Percentiles rank a stretch among this genome's conserved stretches.
Evolutionary conservation across 805 yeast genomes (phyloP).

Genomic region (Maudiozyma saulgeensis): DNA sequence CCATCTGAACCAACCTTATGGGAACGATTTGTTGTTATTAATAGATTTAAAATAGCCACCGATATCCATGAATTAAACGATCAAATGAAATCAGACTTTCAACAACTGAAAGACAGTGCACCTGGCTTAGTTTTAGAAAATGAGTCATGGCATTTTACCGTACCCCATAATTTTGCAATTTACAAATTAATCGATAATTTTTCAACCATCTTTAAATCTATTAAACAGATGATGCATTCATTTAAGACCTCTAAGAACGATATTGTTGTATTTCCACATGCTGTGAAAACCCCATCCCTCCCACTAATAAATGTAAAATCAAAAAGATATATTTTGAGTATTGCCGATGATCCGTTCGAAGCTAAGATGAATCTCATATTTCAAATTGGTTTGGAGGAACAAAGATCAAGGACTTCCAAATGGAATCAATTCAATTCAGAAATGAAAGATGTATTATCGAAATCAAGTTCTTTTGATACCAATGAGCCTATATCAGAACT

Average conservation of each 20-base stretch:
- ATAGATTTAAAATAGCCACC: conserved; percentile 24
- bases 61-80: conserved; percentile 26
- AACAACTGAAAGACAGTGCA: conserved; percentile 7
- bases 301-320: conserved; percentile 52
- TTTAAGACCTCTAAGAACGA: conserved; percentile 35
- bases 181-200: conserved; percentile 75
- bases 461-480: background rate
- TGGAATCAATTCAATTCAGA: conserved; percentile 30
- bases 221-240: conserved; percentile 49
- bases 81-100: conserved; percentile 11
- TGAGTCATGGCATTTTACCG: conserved; percentile 39
- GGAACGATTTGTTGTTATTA: conserved; percentile 39
- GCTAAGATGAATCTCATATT: conserved; percentile 54
- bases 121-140: conserved; percentile 34
- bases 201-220: conserved; percentile 55
- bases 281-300: conserved; percentile 35
- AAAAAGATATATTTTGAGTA: conserved; percentile 45
- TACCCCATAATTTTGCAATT: conserved; percentile 69
- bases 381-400: conserved; percentile 60
- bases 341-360: conserved; percentile 90
- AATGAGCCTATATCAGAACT: conserved; percentile 5
- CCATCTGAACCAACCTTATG: conserved; percentile 39
- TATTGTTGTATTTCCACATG: conserved; percentile 32
- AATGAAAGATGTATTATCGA: conserved; percentile 9
- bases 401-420: conserved; percentile 49